Evolutionary conservation across 2,329 filamentous ascomycete genomes (phyloP).

Genomic region (Cytospora piceae): DNA sequence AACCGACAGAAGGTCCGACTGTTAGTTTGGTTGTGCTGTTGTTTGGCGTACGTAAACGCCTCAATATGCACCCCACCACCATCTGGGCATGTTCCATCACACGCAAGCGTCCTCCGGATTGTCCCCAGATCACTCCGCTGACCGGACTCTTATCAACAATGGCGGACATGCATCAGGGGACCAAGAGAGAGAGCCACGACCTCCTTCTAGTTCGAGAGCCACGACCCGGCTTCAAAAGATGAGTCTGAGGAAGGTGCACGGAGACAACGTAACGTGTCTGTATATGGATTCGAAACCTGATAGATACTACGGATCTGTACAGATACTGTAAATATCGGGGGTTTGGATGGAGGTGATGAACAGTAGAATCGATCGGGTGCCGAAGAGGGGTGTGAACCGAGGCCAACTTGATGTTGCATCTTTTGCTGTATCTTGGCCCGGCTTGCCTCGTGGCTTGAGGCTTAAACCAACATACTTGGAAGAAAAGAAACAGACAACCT

Average conservation of each 20-base stretch:
- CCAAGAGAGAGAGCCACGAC: background rate
- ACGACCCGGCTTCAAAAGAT: background rate
- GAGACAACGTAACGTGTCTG: too few relatives aligned
- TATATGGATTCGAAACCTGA: too few relatives aligned
- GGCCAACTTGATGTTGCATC: background rate
- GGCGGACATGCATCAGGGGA: background rate
- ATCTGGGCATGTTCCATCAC: background rate
- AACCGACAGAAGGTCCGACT: background rate
- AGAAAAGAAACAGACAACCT: background rate
- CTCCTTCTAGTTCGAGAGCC: background rate
- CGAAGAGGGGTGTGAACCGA: conserved; percentile 10
- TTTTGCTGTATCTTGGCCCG: background rate
- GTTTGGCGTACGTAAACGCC: background rate
- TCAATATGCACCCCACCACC: background rate
- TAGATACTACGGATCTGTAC: background rate
- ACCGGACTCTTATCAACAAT: conserved; percentile 7
- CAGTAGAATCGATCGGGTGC: conserved; percentile 15
- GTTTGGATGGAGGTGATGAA: background rate
- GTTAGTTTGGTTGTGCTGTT: background rate
- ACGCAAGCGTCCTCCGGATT: conserved; percentile 9
- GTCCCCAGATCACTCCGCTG: conserved; percentile 19
- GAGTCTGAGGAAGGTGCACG: background rate
- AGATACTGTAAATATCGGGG: background rate
- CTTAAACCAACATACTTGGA: background rate
- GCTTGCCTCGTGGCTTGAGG: background rate